Conservation (phyloP, 257 asterid genomes). For the Haberlea rhodopensis region DNA sequence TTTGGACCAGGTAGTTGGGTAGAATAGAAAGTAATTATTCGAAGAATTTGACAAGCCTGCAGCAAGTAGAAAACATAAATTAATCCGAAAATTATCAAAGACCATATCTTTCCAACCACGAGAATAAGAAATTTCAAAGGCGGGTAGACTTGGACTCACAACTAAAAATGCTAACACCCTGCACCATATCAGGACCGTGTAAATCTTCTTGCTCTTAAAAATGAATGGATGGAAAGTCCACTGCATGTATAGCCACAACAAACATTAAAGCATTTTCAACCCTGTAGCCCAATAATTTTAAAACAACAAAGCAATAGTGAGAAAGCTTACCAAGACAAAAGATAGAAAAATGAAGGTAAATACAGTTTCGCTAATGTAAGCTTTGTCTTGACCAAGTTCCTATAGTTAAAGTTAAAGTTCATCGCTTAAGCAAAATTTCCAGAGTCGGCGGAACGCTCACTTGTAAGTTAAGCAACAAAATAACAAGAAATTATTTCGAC, state of each 20-base stretch:
- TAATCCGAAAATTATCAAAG: background rate
- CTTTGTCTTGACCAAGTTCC: no score
- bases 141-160: constrained; percentile 47
- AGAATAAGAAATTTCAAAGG: background rate
- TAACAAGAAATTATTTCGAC: no score
- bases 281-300: no score
- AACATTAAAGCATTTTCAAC: no score
- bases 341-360: constrained; percentile 69
- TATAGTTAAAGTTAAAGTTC: no score
- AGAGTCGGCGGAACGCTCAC: no score
- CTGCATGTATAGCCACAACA: constrained; percentile 49
- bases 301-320: no score
- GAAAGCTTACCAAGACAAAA: constrained; percentile 68
- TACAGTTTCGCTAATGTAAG: no score
- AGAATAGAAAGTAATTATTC: no score
- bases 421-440: no score
- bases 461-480: no score
- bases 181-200: constrained; percentile 96
- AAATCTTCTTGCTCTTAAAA: constrained; percentile 75
- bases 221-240: constrained; percentile 98
- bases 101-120: background rate
- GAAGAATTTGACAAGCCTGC: constrained; percentile 96
- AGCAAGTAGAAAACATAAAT: constrained; percentile 21
- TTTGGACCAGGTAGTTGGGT: no score
- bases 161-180: constrained; percentile 86